phyloP scores from a whole-genome alignment of 768 basidiomycete genomes.

The Lactarius sanguifluus region DNA sequence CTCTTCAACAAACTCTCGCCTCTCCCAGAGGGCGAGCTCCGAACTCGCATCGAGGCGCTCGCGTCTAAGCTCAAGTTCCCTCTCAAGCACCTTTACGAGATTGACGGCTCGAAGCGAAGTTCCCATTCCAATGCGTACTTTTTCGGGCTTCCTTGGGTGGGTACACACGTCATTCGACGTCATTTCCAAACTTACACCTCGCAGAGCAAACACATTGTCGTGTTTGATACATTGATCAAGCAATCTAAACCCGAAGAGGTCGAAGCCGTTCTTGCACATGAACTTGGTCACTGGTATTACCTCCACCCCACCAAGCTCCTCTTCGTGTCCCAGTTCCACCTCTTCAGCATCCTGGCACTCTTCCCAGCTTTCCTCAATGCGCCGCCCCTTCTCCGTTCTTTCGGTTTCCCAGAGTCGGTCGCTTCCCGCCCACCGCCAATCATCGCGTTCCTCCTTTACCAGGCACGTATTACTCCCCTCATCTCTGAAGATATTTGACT shows the following conservation, averaged over 20 bases:
- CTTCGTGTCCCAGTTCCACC: slow-evolving; percentile 80
- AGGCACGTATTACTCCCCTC: slow-evolving; percentile 41
- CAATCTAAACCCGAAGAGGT: slow-evolving; percentile 89
- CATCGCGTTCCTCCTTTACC: slow-evolving; percentile 84
- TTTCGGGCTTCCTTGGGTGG: slow-evolving; percentile 97
- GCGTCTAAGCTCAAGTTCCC: slow-evolving; percentile 88
- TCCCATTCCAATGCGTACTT: slow-evolving; percentile 99
- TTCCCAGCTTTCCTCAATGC: slow-evolving; percentile 91
- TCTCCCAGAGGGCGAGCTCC: slow-evolving; percentile 72
- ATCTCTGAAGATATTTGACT: background rate
- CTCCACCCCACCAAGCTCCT: slow-evolving; percentile 90
- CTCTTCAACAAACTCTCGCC: slow-evolving; percentile 97
- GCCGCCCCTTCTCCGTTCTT: slow-evolving; percentile 73
- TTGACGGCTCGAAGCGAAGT: slow-evolving; percentile 94
- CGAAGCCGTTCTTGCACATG: slow-evolving; percentile 95
- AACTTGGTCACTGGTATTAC: slow-evolving; percentile 95
- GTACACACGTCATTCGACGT: slow-evolving; percentile 40
- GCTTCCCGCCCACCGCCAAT: slow-evolving; percentile 73
- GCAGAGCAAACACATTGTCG: slow-evolving; percentile 91
- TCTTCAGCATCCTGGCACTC: slow-evolving; percentile 79
- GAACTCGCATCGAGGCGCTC: slow-evolving; percentile 72
- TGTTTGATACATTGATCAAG: slow-evolving; percentile 96
- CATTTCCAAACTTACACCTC: background rate
- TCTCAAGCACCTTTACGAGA: slow-evolving; percentile 91
- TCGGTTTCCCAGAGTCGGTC: slow-evolving; percentile 71